phyloP scores from a whole-genome alignment of 208 protist genomes.

The Angomonas ambiguus region DNA sequence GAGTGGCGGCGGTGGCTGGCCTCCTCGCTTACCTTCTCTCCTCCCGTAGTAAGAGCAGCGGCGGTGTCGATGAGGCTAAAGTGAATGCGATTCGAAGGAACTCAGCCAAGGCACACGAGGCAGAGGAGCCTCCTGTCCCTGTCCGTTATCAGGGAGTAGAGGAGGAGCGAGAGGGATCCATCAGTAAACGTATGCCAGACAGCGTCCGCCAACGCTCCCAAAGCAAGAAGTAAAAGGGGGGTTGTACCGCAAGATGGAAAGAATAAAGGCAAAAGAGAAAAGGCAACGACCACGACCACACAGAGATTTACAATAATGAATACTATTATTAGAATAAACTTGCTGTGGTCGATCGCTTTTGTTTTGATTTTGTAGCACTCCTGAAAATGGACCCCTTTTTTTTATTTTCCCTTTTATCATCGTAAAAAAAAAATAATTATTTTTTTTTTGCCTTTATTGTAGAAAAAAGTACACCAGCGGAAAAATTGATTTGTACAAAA shows the following conservation, averaged over 20 bases:
- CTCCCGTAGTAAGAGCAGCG: neutral
- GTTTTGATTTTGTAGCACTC: too few relatives aligned
- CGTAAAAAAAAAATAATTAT: constrained; percentile 16
- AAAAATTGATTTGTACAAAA: constrained; percentile 5
- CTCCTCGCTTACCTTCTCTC: neutral
- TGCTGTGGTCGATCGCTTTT: too few relatives aligned
- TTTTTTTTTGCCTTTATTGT: constrained; percentile 10
- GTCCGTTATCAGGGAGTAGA: constrained; percentile 1
- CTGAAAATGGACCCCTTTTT: constrained; percentile 3
- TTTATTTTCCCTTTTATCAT: neutral
- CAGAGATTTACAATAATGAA: too few relatives aligned
- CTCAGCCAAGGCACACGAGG: constrained; percentile 11
- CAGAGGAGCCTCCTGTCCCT: constrained; percentile 9
- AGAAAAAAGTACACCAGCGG: neutral
- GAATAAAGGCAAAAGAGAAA: too few relatives aligned
- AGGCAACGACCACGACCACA: too few relatives aligned
- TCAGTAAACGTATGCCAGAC: constrained; percentile 19
- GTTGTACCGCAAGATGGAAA: too few relatives aligned
- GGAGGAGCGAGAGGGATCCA: constrained; percentile 10
- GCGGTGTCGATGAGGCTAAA: neutral
- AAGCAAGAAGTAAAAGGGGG: neutral
- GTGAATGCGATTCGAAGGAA: neutral
- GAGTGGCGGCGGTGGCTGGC: neutral
- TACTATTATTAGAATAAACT: too few relatives aligned
- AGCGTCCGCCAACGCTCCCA: constrained; percentile 13